These are phyloP conservation scores for Colletotrichum aenigma DNA, from an alignment of 2,329 filamentous ascomycete species.

Conservation along the genomic window DNA sequence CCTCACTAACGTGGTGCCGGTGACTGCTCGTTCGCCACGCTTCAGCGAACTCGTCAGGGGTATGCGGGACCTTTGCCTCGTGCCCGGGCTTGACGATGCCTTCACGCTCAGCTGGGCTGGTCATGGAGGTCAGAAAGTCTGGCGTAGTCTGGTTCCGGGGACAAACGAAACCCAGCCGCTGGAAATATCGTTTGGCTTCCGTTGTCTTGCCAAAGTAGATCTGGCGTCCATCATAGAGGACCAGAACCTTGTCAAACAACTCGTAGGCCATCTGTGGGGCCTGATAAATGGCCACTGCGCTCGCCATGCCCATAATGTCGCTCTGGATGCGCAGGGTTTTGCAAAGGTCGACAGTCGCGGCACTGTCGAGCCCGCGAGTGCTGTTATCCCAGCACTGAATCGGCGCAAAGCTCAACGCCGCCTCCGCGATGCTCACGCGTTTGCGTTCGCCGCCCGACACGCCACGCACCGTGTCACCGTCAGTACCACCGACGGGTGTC, in stretches of 20 bases:
- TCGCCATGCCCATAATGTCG: constrained; percentile 61
- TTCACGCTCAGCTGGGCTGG: constrained; percentile 41
- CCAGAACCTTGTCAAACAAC: constrained; percentile 70
- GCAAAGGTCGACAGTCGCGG: constrained; percentile 70
- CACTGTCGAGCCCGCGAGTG: constrained; percentile 67
- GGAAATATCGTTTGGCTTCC: constrained; percentile 29
- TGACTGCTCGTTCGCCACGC: constrained; percentile 32
- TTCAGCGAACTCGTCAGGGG: constrained; percentile 41
- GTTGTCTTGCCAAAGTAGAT: constrained; percentile 47
- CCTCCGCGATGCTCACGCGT: constrained; percentile 78
- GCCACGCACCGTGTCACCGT: constrained; percentile 62
- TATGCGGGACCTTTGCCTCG: constrained; percentile 36
- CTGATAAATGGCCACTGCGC: constrained; percentile 69
- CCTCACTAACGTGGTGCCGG: neutral
- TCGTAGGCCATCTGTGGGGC: constrained; percentile 46
- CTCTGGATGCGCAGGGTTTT: constrained; percentile 64
- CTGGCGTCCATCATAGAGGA: constrained; percentile 71
- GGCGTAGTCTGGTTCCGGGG: constrained; percentile 64
- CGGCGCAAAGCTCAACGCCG: constrained; percentile 39
- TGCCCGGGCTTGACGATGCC: constrained; percentile 35
- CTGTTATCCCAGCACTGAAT: constrained; percentile 76
- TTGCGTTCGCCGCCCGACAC: constrained; percentile 72
- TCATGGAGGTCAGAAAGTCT: constrained; percentile 69
- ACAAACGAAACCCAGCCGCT: constrained; percentile 59
- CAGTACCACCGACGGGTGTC: constrained; percentile 73